Evolutionary conservation across 805 yeast genomes (phyloP).

Genomic region (Yamadazyma insecticola): DNA sequence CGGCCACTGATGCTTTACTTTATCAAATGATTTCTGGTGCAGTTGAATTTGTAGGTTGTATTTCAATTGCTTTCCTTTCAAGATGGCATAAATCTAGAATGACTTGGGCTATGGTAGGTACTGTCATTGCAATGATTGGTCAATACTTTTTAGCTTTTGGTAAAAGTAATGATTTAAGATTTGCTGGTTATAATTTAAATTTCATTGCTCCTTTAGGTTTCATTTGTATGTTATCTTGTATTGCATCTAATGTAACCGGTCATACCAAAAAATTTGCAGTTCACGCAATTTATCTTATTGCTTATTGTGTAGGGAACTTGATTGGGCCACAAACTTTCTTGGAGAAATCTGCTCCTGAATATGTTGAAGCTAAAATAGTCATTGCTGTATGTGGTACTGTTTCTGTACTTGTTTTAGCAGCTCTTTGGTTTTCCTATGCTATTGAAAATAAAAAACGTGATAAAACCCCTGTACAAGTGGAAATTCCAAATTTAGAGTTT

Average conservation of each 20-base stretch:
- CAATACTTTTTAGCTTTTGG: constrained; percentile 42
- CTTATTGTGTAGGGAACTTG: constrained; percentile 52
- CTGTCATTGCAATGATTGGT: constrained; percentile 18
- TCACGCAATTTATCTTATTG: constrained; percentile 42
- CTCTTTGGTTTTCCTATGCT: constrained; percentile 21
- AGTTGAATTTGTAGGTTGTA: constrained; percentile 38
- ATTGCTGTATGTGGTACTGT: constrained; percentile 32
- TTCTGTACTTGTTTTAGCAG: constrained; percentile 20
- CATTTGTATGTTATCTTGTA: constrained; percentile 27
- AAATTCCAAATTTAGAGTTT: constrained; percentile 41
- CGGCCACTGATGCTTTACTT: constrained; percentile 32
- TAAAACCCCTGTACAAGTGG: constrained; percentile 9
- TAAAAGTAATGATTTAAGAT: constrained; percentile 12
- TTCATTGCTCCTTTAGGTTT: constrained; percentile 21
- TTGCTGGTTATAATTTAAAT: constrained; percentile 10
- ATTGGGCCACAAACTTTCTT: constrained; percentile 52
- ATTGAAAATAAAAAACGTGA: constrained; percentile 38
- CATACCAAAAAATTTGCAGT: constrained; percentile 51
- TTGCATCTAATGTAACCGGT: constrained; percentile 51
- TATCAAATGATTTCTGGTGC: constrained; percentile 47
- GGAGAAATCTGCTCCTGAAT: constrained; percentile 39
- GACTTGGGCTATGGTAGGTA: constrained; percentile 21
- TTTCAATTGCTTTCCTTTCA: constrained; percentile 22
- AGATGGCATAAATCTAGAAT: constrained; percentile 23
- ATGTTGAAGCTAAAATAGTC: constrained; percentile 36